phyloP scores from a whole-genome alignment of 2,329 filamentous ascomycete genomes.

The Ceratocystis variospora region DNA sequence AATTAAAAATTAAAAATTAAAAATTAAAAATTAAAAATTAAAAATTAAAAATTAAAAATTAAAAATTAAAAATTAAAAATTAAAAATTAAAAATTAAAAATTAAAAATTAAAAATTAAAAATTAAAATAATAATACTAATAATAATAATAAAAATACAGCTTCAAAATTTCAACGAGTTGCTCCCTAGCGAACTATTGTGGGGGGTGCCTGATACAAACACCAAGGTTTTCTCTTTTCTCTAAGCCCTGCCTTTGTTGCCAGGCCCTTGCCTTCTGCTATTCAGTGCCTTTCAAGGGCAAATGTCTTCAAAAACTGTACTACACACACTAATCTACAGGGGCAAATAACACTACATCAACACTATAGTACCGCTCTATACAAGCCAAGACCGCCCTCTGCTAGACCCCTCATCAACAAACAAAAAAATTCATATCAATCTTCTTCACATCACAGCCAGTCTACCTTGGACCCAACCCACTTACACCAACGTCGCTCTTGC shows the following conservation, averaged over 20 bases:
- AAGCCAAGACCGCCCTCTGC: no score
- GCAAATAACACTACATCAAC: no score
- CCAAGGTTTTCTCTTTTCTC: background rate
- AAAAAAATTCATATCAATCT: background rate
- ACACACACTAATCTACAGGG: background rate
- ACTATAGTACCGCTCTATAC: no score
- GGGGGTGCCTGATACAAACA: background rate
- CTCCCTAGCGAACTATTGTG: constrained; percentile 1
- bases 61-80: no score
- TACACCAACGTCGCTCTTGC: background rate
- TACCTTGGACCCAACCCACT: background rate
- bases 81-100: no score
- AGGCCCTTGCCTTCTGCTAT: background rate
- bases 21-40: no score
- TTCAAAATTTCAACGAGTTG: background rate
- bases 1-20: no score
- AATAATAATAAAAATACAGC: background rate
- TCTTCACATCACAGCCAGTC: background rate
- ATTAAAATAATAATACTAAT: background rate
- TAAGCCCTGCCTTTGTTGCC: background rate
- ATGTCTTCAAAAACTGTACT: background rate
- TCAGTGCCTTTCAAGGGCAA: background rate
- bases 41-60: no score
- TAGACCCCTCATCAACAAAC: background rate
- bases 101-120: background rate